Percentiles rank a stretch among this genome's conserved stretches.
These are phyloP conservation scores for Plantago major DNA, from an alignment of 257 asterid species.

Conservation along the genomic window DNA sequence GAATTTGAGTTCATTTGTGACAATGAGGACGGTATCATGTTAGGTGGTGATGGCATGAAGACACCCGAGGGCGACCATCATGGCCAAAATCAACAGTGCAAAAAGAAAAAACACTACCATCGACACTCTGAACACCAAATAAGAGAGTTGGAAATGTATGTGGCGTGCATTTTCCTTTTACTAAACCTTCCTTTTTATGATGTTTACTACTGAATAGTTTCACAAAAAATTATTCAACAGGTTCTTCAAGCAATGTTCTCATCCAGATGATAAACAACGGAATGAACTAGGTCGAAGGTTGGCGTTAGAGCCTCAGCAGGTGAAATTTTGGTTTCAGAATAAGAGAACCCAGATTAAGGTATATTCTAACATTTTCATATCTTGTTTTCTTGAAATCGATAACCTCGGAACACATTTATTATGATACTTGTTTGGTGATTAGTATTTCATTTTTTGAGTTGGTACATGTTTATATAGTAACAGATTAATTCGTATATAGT, in stretches of 20 bases:
- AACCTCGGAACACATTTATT: too few species aligned
- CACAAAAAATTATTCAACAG: conserved; percentile 16
- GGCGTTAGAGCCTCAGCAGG: conserved; percentile 47
- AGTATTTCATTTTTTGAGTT: too few species aligned
- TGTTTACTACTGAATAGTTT: neutral
- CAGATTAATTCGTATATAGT: too few species aligned
- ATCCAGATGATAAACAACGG: conserved; percentile 64
- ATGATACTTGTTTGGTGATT: too few species aligned
- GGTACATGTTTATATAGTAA: too few species aligned
- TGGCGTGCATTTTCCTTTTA: neutral
- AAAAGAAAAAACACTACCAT: conserved; percentile 64
- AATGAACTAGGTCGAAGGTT: conserved; percentile 52
- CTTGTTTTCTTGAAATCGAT: neutral
- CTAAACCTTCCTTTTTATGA: neutral
- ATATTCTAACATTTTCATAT: too few species aligned
- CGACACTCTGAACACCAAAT: conserved; percentile 83
- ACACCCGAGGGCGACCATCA: conserved; percentile 70
- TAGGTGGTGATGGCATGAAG: conserved; percentile 60
- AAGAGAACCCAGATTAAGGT: conserved; percentile 66
- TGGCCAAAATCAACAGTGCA: conserved; percentile 62
- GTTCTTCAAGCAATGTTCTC: conserved; percentile 59
- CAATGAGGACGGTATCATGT: conserved; percentile 61
- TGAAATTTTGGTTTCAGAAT: conserved; percentile 66
- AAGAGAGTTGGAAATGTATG: conserved; percentile 75
- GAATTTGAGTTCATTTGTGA: conserved; percentile 59